Evolutionary conservation across 2,329 filamentous ascomycete species (phyloP), one percentile per base, ranked within the genome.

Genomic region (Stenocarpella maydis): DNA sequence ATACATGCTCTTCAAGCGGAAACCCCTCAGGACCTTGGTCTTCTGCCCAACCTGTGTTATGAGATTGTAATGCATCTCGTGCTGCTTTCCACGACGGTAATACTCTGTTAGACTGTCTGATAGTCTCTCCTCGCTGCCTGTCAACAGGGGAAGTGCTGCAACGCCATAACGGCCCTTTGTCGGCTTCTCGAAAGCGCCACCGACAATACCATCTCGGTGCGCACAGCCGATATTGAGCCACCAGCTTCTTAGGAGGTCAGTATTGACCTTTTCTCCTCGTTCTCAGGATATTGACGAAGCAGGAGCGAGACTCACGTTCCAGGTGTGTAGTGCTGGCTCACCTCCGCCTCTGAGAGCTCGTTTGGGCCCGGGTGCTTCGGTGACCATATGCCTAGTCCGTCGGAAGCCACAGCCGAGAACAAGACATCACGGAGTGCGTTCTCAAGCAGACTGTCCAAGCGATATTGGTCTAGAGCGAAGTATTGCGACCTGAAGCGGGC

Each of bases 171-270:
- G 78, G 8, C 83, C 83, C 68, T 79, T 82, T 12, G 85, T 85
- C 0, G 84, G 80, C 17, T 72, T 81, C 71, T 87, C 84, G 3
- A 77, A 72, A 15, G 80, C 79, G 65, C 78, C 82, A 9, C 78
- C 79, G 10, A 87, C 82, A 21, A 89, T 85, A 24, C 87, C 86
- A 72, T 89, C 87, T 34, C 85, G 82, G 69, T 84, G 80, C 2
- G 86, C 87, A 72, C 86, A 88, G 43, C 85, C 82, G 39, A 88
- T 78, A 65, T 87, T 86, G 21, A 87, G 75, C 86, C 87, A 89
- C 87, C 85, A 90, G 67, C 87, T 89, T 66, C n/a, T n/a, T 37
- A 7, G 1, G 2, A 5, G 14, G 49, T 69, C 47, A 72, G 65
- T 43, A 15, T 17, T 26, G 14, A n/a, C 4, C 9, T 43, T 45